Base-by-base conservation (phyloP, 352 stramenopile species). In the Globisporangium cylindrosporum region DNA sequence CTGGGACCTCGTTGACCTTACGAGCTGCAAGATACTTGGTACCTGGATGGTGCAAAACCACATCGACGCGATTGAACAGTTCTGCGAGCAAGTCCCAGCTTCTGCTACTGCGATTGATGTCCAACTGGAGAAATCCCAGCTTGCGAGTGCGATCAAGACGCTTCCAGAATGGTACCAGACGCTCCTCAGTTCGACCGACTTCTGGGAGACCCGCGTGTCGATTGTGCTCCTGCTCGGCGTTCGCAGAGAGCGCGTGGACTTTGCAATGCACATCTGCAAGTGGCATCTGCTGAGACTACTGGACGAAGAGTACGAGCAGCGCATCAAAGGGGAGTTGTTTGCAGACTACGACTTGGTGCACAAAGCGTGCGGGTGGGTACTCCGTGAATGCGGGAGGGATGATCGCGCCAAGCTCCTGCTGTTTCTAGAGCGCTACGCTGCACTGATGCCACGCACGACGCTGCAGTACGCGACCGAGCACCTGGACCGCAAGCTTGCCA, bases 381-480 rank as follows among this genome's bases (percentile, higher is more conserved):
- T 74, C 7, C 69, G 69, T 15, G 69, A 74, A 38, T 57, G 54
- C 12, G 69, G 65, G 1, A 46, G 51, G 6, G 24, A 3, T 9
- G 65, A 73, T 24, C 61, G 51, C 4, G 25, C 38, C 6, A 51
- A 25, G 20, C 60, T 74, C 0, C 15, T 64, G n/a, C 1, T 0
- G 6, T 74, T 74, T 20, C 60, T 74, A 8, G 14, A 64, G 8
- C 14, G 27, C 2, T 67, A 73, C 63, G 66, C 69, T 10, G 1
- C 58, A 15, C 59, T 73, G 24, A 14, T 46, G 20, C 43, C 58
- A 9, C 67, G 63, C 6, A 72, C 65, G n/a, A 73, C 69, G 22
- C 25, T 74, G 54, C 49, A 68, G 34, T 74, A 74, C 27, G 69
- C 69, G 20, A 74, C 69, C n/a, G 65, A 74, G 59, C 69, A 74